Percentiles rank a stretch among this genome's conserved stretches.
These are phyloP conservation scores for Leishmania arabica DNA, from an alignment of 208 protist genomes.

Conservation along the genomic window DNA sequence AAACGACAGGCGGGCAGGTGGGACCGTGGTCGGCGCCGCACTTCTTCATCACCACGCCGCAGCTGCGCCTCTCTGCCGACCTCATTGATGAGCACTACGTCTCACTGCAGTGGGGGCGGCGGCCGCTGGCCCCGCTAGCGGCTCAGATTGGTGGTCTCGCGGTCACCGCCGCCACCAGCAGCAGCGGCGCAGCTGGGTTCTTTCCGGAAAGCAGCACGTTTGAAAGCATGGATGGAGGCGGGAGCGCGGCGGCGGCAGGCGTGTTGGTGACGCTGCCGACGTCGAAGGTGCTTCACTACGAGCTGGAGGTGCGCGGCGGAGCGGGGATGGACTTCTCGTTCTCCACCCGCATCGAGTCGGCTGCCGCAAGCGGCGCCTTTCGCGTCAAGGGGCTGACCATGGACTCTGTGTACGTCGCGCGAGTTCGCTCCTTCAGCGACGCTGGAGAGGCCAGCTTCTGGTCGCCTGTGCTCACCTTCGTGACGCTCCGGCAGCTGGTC, in stretches of 20 bases:
- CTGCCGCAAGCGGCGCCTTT: conserved; percentile 21
- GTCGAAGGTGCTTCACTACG: conserved; percentile 49
- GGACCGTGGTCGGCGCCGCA: conserved; percentile 75
- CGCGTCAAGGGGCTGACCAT: conserved; percentile 55
- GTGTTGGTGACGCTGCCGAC: conserved; percentile 31
- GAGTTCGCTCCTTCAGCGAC: conserved; percentile 68
- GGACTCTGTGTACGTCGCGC: conserved; percentile 61
- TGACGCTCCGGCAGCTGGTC: conserved; percentile 61
- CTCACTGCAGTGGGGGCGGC: conserved; percentile 61
- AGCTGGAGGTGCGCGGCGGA: conserved; percentile 56
- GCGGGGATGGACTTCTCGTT: conserved; percentile 31
- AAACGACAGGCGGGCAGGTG: conserved; percentile 77
- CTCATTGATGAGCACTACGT: conserved; percentile 80
- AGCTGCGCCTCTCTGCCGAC: conserved; percentile 43
- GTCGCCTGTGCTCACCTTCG: conserved; percentile 61
- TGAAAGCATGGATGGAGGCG: background rate
- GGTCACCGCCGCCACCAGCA: background rate
- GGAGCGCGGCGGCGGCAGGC: background rate
- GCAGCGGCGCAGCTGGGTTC: background rate
- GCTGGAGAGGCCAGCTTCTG: conserved; percentile 57
- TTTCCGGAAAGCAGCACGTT: background rate
- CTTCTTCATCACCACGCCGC: conserved; percentile 75
- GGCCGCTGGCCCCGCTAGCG: conserved; percentile 19
- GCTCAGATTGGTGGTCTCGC: conserved; percentile 16
- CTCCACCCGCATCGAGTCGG: conserved; percentile 29